Conservation (phyloP, 148 eudicot genomes). For the Rhododendron simsii region DNA sequence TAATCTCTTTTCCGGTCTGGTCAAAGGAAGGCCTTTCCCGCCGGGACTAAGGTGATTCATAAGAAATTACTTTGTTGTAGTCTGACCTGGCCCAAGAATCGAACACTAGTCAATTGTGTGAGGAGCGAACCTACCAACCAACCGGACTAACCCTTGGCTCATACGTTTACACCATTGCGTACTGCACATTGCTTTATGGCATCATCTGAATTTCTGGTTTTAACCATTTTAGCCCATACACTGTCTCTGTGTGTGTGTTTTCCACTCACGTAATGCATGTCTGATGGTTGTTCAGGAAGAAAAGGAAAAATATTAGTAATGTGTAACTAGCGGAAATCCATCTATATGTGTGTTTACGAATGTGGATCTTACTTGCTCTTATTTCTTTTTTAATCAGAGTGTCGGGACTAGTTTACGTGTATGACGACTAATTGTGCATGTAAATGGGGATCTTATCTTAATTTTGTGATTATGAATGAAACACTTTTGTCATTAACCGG, state of each 20-base stretch:
- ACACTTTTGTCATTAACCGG: background rate
- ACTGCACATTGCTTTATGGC: conserved; percentile 8
- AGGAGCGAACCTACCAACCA: background rate
- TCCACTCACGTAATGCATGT: background rate
- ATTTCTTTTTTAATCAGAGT: too few species aligned
- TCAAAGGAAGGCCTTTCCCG: background rate
- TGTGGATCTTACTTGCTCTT: background rate
- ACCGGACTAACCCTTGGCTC: background rate
- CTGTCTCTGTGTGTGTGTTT: background rate
- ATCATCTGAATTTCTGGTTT: conserved; percentile 11
- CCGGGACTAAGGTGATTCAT: too few species aligned
- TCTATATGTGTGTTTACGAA: background rate
- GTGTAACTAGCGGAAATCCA: background rate
- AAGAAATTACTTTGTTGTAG: too few species aligned
- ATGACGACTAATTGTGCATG: background rate
- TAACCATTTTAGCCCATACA: conserved; percentile 16
- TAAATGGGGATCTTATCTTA: background rate
- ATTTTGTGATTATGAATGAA: too few species aligned
- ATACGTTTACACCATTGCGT: background rate
- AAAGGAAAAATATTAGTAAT: background rate
- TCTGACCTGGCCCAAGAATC: too few species aligned
- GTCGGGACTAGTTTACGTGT: too few species aligned
- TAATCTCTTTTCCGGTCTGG: rapidly evolving
- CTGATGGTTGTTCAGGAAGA: background rate
- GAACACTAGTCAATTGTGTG: background rate